Base-by-base conservation (phyloP, 1,139 yeast genomes). In the Pichia sp. region DNA sequence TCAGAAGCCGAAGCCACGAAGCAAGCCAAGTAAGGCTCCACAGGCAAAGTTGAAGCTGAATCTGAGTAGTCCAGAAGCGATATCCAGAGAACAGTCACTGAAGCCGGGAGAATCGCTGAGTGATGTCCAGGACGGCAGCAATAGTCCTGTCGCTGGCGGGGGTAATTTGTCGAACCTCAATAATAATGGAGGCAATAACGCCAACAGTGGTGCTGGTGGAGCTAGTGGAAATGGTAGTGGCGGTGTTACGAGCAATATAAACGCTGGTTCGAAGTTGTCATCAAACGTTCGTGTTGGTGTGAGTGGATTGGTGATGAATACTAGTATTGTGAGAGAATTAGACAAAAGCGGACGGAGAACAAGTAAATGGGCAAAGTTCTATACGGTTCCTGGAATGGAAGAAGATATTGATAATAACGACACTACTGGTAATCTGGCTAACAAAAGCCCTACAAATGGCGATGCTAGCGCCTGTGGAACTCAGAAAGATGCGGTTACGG, bases 241-340 rank as follows among this genome's bases (percentile, higher is more conserved):
- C 23, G 3, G 23, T 19, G 23, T 19, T 19, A 19, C 23, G 23
- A 19, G 23, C 23, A 19, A 19, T 19, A 19, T 19, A 19, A 19
- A 34, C 30, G 26, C 31, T n/a, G 47, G 47, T 7, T 26, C 54
- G 8, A 57, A 55, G 16, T 32, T 57, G 15, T 52, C 56, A n/a
- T 50, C 60, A 4, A 55, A 52, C 36, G 52, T 58, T 6, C 54
- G 63, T 41, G 59, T 57, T 38, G 59, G 59, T 50, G 41, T 59
- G 4, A 52, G 56, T 40, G 63, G 63, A 3, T 47, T 60, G 26
- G 53, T 54, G 6, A 60, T 59, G 62, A 59, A 59, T 26, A 45
- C 62, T 1, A 53, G 49, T 16, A 57, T 59, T 15, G 54, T 57
- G 1, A 48, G 62, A n/a, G 61, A 57, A 13, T 42, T 62, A 2